Base-by-base conservation (phyloP, 1,284 basidiomycete species). In the Malassezia psittaci region DNA sequence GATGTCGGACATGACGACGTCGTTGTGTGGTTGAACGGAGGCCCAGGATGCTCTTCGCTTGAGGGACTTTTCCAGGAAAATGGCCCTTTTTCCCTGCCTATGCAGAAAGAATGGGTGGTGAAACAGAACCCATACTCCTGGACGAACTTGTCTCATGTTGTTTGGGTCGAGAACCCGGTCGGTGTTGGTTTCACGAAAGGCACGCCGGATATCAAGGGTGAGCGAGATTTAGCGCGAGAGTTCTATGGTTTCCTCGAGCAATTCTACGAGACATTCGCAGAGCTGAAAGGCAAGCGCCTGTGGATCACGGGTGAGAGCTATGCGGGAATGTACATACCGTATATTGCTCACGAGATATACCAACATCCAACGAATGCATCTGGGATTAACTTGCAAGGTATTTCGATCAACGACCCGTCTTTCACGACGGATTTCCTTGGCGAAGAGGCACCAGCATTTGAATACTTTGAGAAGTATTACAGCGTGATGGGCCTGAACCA, bases 241-340 rank as follows among this genome's bases (percentile, higher is more conserved):
- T 76, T 78, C 47, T 65, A 63, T 48, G 64, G 63, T 2, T 75
- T 75, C 62, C 61, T 67, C 38, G 38, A 52, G 36, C 62, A 67
- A 51, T 67, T 65, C 51, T 64, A 53, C 48, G 52, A 58, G 11
- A 67, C 63, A 5, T 73, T 69, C 32, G 50, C 44, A 12, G 54
- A 63, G 45, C 34, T 66, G 10, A 48, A 59, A 24, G 55, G 59
- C 41, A 59, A 65, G 39, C 65, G 63, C 38, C 62, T 65, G 2
- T 64, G 55, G 41, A 38, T 54, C 13, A 72, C 67, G 0, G 69
- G 69, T 24, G 66, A 70, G 79, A 89, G 86, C 60, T 98, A 85
- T 72, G 93, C 90, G n/a, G 93, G 94, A n/a, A 90, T 96, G 78
- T 96, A 88, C 79, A 91, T 96, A 62, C 93, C 94, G 12, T 93